phyloP scores from a whole-genome alignment of 257 asterid species.

The Haberlea rhodopensis region DNA sequence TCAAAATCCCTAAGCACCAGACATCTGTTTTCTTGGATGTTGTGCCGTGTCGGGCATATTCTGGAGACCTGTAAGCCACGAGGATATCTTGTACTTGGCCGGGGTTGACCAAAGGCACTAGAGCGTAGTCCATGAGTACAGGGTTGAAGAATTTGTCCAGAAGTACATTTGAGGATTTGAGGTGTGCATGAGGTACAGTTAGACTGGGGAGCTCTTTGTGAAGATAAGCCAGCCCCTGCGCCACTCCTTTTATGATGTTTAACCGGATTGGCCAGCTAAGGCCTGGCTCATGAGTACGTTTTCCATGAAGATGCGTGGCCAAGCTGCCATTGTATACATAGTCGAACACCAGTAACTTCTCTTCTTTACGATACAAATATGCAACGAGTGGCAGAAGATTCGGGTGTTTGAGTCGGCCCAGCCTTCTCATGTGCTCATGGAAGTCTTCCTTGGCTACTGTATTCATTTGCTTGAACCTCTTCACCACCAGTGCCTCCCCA shows the following conservation, averaged over 20 bases:
- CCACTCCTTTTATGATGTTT: slow-evolving; percentile 78
- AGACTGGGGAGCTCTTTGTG: slow-evolving; percentile 67
- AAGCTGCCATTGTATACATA: slow-evolving; percentile 62
- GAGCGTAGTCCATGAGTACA: slow-evolving; percentile 70
- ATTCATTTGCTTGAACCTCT: slow-evolving; percentile 83
- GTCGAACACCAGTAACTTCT: slow-evolving; percentile 74
- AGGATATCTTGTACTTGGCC: slow-evolving; percentile 56
- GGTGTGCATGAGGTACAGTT: slow-evolving; percentile 65
- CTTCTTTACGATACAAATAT: slow-evolving; percentile 81
- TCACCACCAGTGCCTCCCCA: slow-evolving; percentile 73
- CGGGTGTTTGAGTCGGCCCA: slow-evolving; percentile 63
- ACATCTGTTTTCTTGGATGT: slow-evolving; percentile 70
- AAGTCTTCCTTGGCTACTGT: slow-evolving; percentile 65
- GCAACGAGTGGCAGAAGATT: slow-evolving; percentile 77
- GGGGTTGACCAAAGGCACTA: slow-evolving; percentile 67
- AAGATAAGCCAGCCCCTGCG: slow-evolving; percentile 61
- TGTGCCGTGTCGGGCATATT: slow-evolving; percentile 41
- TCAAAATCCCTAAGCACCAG: slow-evolving; percentile 84
- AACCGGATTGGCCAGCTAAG: slow-evolving; percentile 70
- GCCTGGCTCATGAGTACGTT: slow-evolving; percentile 39
- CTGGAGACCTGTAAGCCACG: slow-evolving; percentile 78
- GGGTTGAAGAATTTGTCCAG: slow-evolving; percentile 54
- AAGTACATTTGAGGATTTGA: slow-evolving; percentile 80
- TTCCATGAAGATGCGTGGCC: slow-evolving; percentile 75
- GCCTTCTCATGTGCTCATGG: slow-evolving; percentile 87